Base-by-base conservation (phyloP, 2,329 filamentous ascomycete genomes). In the Fusarium nelsonii region DNA sequence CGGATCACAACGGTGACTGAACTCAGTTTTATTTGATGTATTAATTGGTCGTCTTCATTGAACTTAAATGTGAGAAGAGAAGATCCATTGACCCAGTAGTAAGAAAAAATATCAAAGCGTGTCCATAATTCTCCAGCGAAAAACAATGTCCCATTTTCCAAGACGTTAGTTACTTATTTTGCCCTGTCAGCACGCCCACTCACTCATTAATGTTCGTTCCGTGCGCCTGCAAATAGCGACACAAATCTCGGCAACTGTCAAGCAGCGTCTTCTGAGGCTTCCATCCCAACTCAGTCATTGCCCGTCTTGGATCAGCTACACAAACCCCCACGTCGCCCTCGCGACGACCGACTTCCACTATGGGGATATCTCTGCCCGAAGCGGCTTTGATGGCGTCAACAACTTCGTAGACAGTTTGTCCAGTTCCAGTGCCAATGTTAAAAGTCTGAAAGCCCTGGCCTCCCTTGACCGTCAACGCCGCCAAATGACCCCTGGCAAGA, bases 401-500 rank as follows among this genome's bases (percentile, higher is more conserved):
- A 15, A 59, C 57, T 3, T 59, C 57, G 12, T 46, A 57, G 2
- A 59, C 41, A 4, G 57, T 46, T 5, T 59, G 51, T 0, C 82
- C 82, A 33, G 74, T 79, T n/a, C 83, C 83, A 8, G 79, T 82
- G 6, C 83, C 83, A 7, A 84, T 75, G 63, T 84, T 84, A 69
- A 81, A 84, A 5, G 81, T 79, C 34, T 81, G 78, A 70, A 82
- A 84, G 1, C 57, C 57, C 28, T 39, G 65, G 26, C n/a, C 54
- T 4, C 63, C 63, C 34, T 78, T 75, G 30, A 81, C 73, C 16
- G 74, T 59, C 23, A 90, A 79, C 3, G 89, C 89, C 8, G 88
- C 87, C 37, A 90, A 84, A 76, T 91, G 89, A 6, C 87, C 89
- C 41, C 85, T 81, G 8, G 88, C 88, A 44, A 91, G 82, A 75